Evolutionary conservation across 2,329 filamentous ascomycete genomes (phyloP), one percentile per base, ranked within the genome.

Genomic region (Clarireedia paspali): DNA sequence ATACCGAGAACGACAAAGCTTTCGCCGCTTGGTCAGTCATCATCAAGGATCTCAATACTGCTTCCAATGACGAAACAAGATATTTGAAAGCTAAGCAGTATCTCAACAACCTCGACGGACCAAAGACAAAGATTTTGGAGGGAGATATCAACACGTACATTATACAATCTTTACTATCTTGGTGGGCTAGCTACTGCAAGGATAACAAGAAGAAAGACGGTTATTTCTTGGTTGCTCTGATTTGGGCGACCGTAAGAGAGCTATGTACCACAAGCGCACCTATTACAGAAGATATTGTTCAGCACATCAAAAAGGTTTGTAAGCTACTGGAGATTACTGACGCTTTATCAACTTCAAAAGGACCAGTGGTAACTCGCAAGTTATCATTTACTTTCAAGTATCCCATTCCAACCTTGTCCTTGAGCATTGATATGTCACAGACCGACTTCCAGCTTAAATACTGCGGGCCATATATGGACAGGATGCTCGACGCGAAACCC

Each of bases 381-480:
- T 61, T 79, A 7, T 73, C 74, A 0, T 80, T 80, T 66, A 69
- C 68, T 5, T 74, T 75, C 56, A 68, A 67, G n/a, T 68, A 73
- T 49, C 71, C 71, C 7, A 59, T 68, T 2, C 69, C 48, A 52
- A 64, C 50, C 60, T 56, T 60, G 39, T 48, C 56, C 6, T 47
- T 69, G 14, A 47, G 47, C 62, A 66, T 74, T 53, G 69, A 66
- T 3, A 64, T 75, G 55, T 67, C 75, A 1, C 70, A 76, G 15
- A 72, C 74, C 7, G 77, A 85, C 17, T 88, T 91, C 58, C 87
- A 91, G 64, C 72, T 91, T 10, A 70, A 80, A 7, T 74, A 87
- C 65, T 86, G 81, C 49, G 87, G 87, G 0, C 87, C 87, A 0
- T 90, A 87, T 64, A 78, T 91, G 69, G 87, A 91, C 63, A 77